A percentile compares a stretch with the other conserved stretches of the same genome.
These are phyloP conservation scores for Fusarium transvaalense DNA, from an alignment of 2,329 filamentous ascomycete genomes.

Conservation along the genomic window DNA sequence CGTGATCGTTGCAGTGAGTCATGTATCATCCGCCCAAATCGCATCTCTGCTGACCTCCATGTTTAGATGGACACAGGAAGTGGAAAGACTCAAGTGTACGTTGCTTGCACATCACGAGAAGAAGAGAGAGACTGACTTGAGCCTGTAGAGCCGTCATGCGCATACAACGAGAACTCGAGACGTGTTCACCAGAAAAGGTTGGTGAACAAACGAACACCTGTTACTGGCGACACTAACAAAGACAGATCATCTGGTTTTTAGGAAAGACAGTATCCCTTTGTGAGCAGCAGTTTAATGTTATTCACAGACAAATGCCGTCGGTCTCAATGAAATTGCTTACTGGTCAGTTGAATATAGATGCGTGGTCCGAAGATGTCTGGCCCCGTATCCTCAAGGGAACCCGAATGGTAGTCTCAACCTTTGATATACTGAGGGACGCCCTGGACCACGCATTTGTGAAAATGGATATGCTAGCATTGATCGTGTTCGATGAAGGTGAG, in stretches of 20 bases:
- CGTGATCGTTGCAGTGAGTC: constrained; percentile 75
- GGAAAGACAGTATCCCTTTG: constrained; percentile 77
- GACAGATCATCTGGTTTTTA: constrained; percentile 77
- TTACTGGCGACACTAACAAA: constrained; percentile 26
- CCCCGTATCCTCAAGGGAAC: constrained; percentile 72
- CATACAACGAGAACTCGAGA: constrained; percentile 74
- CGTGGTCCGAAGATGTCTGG: constrained; percentile 80
- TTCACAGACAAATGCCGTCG: constrained; percentile 70
- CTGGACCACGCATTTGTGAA: constrained; percentile 79
- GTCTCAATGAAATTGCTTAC: constrained; percentile 73
- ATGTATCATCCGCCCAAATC: background rate
- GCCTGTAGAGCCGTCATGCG: constrained; percentile 72
- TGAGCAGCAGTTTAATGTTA: constrained; percentile 72
- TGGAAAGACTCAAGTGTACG: constrained; percentile 82
- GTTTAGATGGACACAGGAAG: constrained; percentile 83
- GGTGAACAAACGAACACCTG: constrained; percentile 59
- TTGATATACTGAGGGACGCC: constrained; percentile 80
- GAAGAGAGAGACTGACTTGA: constrained; percentile 34
- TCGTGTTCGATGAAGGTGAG: constrained; percentile 87
- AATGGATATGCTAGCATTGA: constrained; percentile 72
- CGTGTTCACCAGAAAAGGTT: constrained; percentile 66
- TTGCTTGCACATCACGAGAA: constrained; percentile 11
- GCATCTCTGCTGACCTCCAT: constrained; percentile 11
- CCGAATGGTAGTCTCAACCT: constrained; percentile 81
- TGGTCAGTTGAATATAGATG: constrained; percentile 76